Conservation (phyloP, 805 yeast genomes). For the Yarrowia sp. region DNA sequence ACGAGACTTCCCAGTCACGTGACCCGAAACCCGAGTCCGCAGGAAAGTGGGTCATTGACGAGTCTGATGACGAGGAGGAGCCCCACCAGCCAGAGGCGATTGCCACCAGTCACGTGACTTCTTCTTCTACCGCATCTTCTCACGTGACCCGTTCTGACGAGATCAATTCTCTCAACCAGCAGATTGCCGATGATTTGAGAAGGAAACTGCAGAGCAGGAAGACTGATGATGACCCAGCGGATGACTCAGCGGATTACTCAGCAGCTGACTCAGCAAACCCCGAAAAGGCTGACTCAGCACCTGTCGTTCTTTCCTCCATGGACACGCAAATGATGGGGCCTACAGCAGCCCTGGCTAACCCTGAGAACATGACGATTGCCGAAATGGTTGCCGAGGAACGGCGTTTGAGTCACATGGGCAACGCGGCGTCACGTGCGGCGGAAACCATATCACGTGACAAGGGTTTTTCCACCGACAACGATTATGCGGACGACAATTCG, state of each 20-base stretch:
- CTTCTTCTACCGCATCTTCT: background rate
- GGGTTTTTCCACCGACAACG: conserved; percentile 53
- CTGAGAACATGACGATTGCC: conserved; percentile 50
- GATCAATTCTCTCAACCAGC: conserved; percentile 25
- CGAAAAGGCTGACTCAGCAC: conserved; percentile 22
- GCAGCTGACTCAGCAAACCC: no score
- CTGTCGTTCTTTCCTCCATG: conserved; percentile 4
- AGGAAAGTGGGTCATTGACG: conserved; percentile 31
- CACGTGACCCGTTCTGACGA: conserved; percentile 6
- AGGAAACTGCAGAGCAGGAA: background rate
- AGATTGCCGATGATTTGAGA: conserved; percentile 13
- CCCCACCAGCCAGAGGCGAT: no score
- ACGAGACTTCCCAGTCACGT: no score
- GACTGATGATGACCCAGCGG: background rate
- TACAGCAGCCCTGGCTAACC: conserved; percentile 43
- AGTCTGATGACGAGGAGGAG: conserved; percentile 3
- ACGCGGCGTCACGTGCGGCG: conserved; percentile 46
- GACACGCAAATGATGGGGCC: conserved; percentile 30
- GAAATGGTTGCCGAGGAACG: conserved; percentile 52
- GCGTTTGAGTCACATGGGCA: conserved; percentile 40
- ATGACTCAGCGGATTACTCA: no score
- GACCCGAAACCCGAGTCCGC: background rate
- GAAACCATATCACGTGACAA: conserved; percentile 52
- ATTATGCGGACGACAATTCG: conserved; percentile 56
- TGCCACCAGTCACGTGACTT: no score